A percentile compares a stretch with the other conserved stretches of the same genome.
Conservation (phyloP, 208 protist genomes). For the Tetramitus jugosus region DNA sequence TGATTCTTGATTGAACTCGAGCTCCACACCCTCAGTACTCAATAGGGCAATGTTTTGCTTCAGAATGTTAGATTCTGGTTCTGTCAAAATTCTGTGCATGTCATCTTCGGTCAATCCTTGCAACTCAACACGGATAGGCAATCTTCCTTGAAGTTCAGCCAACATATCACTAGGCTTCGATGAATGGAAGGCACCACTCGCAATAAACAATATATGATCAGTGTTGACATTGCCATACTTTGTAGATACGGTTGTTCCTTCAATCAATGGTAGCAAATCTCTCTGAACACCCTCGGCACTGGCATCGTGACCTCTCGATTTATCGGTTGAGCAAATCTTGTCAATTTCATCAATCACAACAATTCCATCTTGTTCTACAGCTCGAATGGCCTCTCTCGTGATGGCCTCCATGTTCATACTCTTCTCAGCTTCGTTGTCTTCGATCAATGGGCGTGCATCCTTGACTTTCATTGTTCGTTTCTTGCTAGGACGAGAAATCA, state of each 20-base stretch:
- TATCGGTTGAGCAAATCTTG: constrained; percentile 84
- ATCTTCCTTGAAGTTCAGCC: constrained; percentile 85
- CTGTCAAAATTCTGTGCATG: constrained; percentile 87
- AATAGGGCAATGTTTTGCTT: constrained; percentile 78
- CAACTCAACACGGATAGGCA: constrained; percentile 95
- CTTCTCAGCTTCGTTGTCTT: constrained; percentile 83
- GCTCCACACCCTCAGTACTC: constrained; percentile 82
- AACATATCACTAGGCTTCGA: constrained; percentile 86
- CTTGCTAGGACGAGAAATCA: background rate
- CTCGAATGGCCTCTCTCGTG: constrained; percentile 76
- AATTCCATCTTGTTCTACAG: constrained; percentile 92
- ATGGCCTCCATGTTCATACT: constrained; percentile 82
- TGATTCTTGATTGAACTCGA: constrained; percentile 81
- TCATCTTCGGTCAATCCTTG: constrained; percentile 81
- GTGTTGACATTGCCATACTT: constrained; percentile 94
- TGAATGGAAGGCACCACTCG: constrained; percentile 91
- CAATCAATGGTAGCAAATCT: constrained; percentile 93
- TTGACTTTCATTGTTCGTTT: constrained; percentile 86
- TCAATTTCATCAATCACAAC: constrained; percentile 98
- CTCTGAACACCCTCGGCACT: constrained; percentile 92
- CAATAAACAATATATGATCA: constrained; percentile 95
- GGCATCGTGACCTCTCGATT: constrained; percentile 78
- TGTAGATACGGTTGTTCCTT: constrained; percentile 89
- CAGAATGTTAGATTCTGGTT: constrained; percentile 88
- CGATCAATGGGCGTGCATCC: constrained; percentile 68